Evolutionary conservation across 257 asterid genomes (phyloP), one percentile per base, ranked within the genome.

Genomic region (Perilla frutescens): DNA sequence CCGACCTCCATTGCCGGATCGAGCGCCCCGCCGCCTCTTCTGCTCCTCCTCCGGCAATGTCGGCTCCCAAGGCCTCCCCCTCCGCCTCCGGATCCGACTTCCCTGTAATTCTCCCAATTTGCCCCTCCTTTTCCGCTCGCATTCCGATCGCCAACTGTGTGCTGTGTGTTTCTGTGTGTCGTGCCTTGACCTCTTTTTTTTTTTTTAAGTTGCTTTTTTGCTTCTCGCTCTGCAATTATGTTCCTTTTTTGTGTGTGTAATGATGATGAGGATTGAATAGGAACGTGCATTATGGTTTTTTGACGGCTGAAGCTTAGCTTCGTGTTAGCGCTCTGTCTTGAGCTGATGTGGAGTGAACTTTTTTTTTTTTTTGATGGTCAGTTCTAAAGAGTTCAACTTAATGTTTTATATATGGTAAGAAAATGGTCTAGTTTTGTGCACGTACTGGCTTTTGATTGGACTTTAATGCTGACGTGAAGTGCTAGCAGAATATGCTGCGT

Each of bases 21-120:
- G 85, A 76, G 83, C 79, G 71, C 72, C 3, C 45, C 74, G 65
- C 80, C 62, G 83, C 81, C 79, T 70, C 54, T 56, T 71, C 78
- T 57, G 77, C 80, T 79, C 81, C 77, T 62, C 77, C 82, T 37
- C 87, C 91, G 86, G 81, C 89, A 84, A 93, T 93, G 97, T 84
- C 88, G 77, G 83, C 83, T 71, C 85, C 91, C 77, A 75, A 72
- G 51, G 77, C 80, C 59, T 79, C 90, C 44, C 72, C 86, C 41
- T 77, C 87, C 68, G 73, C 77, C 37, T 81, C 86, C 77, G 86
- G 82, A 82, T 84, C 88, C 78, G 84, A 71, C 45, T 66, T 77
- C 58, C 55, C 80, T 55, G 97, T 90, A 82, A 73, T 75, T 76
- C 58, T 76, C 71, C 55, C 36, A 11, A 66, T 78, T 4, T 66